Conservation (phyloP, 305 asterid species). For the Fraxinus sp. region DNA sequence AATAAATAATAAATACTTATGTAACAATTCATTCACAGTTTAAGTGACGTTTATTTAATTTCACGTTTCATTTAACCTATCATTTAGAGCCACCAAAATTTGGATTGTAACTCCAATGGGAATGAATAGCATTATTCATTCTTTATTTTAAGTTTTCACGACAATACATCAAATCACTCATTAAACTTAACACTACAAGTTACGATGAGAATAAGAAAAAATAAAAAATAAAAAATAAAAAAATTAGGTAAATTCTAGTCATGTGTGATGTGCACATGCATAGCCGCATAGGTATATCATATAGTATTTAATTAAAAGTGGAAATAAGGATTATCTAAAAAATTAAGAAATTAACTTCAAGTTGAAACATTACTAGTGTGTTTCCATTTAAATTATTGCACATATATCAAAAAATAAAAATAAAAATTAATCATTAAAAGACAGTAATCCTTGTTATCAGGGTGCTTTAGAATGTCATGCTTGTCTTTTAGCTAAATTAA, state of each 20-base stretch:
- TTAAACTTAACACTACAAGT: neutral
- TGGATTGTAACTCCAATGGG: too few relatives aligned
- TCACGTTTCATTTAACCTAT: too few relatives aligned
- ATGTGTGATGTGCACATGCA: neutral
- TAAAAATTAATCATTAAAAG: neutral
- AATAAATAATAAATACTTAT: neutral
- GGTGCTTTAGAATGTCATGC: constrained; percentile 6
- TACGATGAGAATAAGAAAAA: neutral
- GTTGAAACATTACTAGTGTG: neutral
- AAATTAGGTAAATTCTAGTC: neutral
- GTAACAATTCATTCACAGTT: neutral
- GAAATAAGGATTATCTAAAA: neutral
- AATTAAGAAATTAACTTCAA: neutral
- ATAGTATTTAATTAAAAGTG: neutral
- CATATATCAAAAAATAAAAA: neutral
- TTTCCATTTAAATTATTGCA: neutral
- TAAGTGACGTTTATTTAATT: too few relatives aligned
- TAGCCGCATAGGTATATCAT: neutral
- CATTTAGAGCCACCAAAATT: too few relatives aligned
- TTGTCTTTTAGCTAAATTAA: neutral
- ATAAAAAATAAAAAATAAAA: too few relatives aligned
- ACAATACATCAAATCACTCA: neutral
- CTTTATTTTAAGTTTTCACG: neutral
- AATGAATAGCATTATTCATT: neutral
- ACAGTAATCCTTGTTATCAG: neutral